Percentiles rank a stretch among this genome's conserved stretches.
These are phyloP conservation scores for Tylopilus sp. DNA, from an alignment of 1,284 basidiomycete species.

Conservation along the genomic window DNA sequence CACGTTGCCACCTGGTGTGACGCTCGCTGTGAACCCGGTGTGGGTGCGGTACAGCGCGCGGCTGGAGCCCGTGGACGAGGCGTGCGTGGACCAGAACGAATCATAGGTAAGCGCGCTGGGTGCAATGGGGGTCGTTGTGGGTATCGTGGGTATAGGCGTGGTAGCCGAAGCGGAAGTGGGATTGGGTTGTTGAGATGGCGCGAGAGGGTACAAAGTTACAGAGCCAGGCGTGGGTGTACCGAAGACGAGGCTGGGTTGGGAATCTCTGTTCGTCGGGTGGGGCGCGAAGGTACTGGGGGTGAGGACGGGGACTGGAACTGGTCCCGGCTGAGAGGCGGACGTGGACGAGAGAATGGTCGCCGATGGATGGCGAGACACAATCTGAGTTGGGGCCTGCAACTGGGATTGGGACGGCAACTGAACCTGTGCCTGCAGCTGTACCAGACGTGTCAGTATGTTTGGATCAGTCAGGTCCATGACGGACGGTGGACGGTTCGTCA, in stretches of 20 bases:
- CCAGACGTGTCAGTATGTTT: constrained; percentile 20
- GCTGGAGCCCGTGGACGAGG: constrained; percentile 28
- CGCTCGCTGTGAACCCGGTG: constrained; percentile 28
- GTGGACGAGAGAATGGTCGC: constrained; percentile 1
- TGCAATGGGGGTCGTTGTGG: constrained; percentile 14
- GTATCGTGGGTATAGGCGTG: neutral
- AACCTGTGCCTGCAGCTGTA: constrained; percentile 24
- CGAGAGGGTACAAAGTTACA: neutral
- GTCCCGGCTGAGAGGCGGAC: neutral
- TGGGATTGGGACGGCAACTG: constrained; percentile 14
- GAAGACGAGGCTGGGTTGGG: constrained; percentile 8
- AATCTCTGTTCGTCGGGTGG: constrained; percentile 12
- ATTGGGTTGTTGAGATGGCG: constrained; percentile 1
- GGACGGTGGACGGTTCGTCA: neutral
- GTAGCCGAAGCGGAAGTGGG: neutral
- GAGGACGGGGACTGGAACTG: neutral
- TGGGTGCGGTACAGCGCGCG: constrained; percentile 34
- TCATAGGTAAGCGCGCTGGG: constrained; percentile 51
- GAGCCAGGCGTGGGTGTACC: neutral
- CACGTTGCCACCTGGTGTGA: constrained; percentile 26
- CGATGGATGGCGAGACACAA: constrained; percentile 11
- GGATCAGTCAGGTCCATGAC: constrained; percentile 26
- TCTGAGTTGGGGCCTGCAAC: neutral
- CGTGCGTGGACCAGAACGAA: constrained; percentile 61
- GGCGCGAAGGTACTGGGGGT: neutral